Evolutionary conservation across 306 rosid species (phyloP), one percentile per base, ranked within the genome.

Genomic region (Fragaria vesca): DNA sequence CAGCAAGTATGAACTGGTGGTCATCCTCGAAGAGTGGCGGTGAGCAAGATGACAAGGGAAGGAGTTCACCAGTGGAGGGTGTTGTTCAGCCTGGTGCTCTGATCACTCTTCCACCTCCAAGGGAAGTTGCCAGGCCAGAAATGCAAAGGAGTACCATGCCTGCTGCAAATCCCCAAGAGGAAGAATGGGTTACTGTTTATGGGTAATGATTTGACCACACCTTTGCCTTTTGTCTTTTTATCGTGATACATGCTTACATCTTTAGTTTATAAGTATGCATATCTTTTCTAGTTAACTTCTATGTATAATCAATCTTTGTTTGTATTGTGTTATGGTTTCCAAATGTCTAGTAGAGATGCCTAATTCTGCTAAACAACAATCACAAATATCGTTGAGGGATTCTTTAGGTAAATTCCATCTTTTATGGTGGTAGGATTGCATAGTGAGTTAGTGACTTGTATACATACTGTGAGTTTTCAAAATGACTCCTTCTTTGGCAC

Each of bases 121-220:
- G 92, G 81, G 97, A 93, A 85, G 94, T 93, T 82, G 99, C 96
- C 65, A 90, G 94, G 88, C 97, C 97, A 0, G 96, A 91, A 84
- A 84, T 87, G 81, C 95, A 88, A 70, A 91, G 94, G 79, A 93
- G 81, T 83, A 85, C 89, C 47, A 77, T 90, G 74, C 91, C 97
- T 45, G 81, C 90, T 5, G 93, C 91, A 69, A 87, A 87, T 83
- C 86, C 87, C 81, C 85, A 91, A 4, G 98, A 91, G 82, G 99
- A 91, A 80, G 99, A 96, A 85, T 96, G 99, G 99, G 89, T 96
- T 47, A 96, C 98, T 50, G 96, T 96, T 75, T 93, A 91, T 55
- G 97, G 98, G 98, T 95, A 93, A 78, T 83, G 77, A 32, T 78
- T 78, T 71, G 45, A 60, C 80, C 80, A 82, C 43, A 24, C 38